Evolutionary conservation across 208 protist species (phyloP).

Genomic region (Angomonas deanei): DNA sequence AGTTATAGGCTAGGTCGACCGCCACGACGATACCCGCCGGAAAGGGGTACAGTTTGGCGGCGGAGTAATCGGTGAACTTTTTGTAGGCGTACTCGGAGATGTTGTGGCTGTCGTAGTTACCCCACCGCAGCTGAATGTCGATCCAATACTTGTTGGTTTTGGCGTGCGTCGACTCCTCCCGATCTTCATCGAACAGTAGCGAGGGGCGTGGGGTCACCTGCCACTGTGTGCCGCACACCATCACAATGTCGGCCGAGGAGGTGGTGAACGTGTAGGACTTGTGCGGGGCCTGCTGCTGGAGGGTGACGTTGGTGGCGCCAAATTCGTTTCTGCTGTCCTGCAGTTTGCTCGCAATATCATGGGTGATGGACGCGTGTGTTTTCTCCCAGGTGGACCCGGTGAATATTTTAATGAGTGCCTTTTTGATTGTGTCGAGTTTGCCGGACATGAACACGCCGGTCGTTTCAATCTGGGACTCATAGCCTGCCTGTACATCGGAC

Average conservation of each 20-base stretch:
- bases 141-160: constrained; percentile 99
- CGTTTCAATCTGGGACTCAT: constrained; percentile 99
- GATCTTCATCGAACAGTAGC: constrained; percentile 41
- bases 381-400: constrained; percentile 99
- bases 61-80: constrained; percentile 99
- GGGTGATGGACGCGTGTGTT: constrained; percentile 98
- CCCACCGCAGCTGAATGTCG: constrained; percentile 99
- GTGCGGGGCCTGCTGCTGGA: constrained; percentile 98
- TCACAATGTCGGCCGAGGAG: constrained; percentile 95
- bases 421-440: constrained; percentile 99
- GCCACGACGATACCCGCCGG: constrained; percentile 98
- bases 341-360: constrained; percentile 97
- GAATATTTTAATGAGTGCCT: constrained; percentile 99
- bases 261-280: constrained; percentile 91
- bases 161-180: constrained; percentile 59
- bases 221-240: constrained; percentile 96
- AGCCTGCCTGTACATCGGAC: constrained; percentile 99
- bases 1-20: constrained; percentile 99
- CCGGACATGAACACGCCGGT: constrained; percentile 99
- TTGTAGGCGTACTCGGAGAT: constrained; percentile 99
- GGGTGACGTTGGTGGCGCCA: constrained; percentile 95
- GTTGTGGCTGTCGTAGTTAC: constrained; percentile 99
- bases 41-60: constrained; percentile 99
- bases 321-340: constrained; percentile 99
- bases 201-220: constrained; percentile 90